These are phyloP conservation scores for Hymenoscyphus occultus DNA, from an alignment of 2,329 filamentous ascomycete genomes.

Conservation along the genomic window DNA sequence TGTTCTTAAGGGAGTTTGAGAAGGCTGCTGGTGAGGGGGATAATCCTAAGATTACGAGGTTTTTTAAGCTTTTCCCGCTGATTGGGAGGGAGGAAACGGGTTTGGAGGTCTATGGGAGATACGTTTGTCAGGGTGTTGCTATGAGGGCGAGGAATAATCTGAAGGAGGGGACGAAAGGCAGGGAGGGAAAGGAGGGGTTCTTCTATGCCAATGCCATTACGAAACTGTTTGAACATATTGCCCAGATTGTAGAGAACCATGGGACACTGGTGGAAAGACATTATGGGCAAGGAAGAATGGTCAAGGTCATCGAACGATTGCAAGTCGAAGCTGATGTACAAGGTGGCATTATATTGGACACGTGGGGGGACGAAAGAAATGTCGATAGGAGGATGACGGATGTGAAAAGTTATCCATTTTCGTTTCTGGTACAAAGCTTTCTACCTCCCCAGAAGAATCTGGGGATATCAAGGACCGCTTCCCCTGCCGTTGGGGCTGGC, in stretches of 20 bases:
- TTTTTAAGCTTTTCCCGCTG: slow-evolving; percentile 96
- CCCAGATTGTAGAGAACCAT: slow-evolving; percentile 91
- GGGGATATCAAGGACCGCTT: slow-evolving; percentile 67
- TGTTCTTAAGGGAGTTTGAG: slow-evolving; percentile 94
- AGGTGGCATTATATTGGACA: slow-evolving; percentile 91
- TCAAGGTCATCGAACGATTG: slow-evolving; percentile 84
- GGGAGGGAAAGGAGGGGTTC: slow-evolving; percentile 69
- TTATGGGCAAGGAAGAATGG: slow-evolving; percentile 91
- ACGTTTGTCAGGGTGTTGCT: slow-evolving; percentile 93
- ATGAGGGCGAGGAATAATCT: slow-evolving; percentile 77
- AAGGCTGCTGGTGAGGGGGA: slow-evolving; percentile 86
- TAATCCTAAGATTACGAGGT: slow-evolving; percentile 83
- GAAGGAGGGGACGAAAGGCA: slow-evolving; percentile 61
- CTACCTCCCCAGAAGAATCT: slow-evolving; percentile 64
- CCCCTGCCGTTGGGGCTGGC: slow-evolving; percentile 62
- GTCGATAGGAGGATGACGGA: slow-evolving; percentile 87
- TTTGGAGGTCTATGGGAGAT: slow-evolving; percentile 89
- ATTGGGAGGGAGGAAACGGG: slow-evolving; percentile 88
- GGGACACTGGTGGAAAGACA: slow-evolving; percentile 88
- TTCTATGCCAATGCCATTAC: slow-evolving; percentile 92
- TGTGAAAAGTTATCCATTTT: slow-evolving; percentile 96
- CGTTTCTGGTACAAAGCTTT: slow-evolving; percentile 94
- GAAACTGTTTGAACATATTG: slow-evolving; percentile 94
- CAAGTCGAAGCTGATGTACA: slow-evolving; percentile 96
- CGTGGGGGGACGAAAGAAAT: slow-evolving; percentile 85